Percentiles rank a stretch among this genome's conserved stretches.
Evolutionary conservation across 176 grass and related monocot genomes (phyloP).

Genomic region (Eragrostis curvula): DNA sequence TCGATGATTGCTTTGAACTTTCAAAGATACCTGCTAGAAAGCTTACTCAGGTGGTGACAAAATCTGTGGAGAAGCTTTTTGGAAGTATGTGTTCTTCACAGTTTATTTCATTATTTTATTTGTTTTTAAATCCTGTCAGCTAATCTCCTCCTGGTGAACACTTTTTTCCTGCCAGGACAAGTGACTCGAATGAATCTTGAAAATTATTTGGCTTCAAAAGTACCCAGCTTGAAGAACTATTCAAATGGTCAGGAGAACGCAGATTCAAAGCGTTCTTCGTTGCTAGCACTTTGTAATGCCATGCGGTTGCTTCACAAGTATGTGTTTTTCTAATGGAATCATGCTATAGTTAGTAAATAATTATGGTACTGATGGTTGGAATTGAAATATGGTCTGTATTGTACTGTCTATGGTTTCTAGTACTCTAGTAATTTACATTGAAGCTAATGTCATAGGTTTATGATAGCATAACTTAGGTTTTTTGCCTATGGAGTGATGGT

Average conservation of each 20-base stretch:
- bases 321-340: slow-evolving; percentile 22
- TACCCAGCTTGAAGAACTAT: slow-evolving; percentile 64
- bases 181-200: slow-evolving; percentile 76
- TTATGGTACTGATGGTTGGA: slow-evolving; percentile 1
- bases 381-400: slow-evolving; percentile 13
- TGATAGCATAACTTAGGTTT: background rate
- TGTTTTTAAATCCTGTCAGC: background rate
- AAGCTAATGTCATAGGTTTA: background rate
- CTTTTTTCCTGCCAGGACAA: slow-evolving; percentile 58
- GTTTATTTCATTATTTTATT: slow-evolving; percentile 20
- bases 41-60: slow-evolving; percentile 82
- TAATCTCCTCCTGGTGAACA: background rate
- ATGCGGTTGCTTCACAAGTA: slow-evolving; percentile 87
- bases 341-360: slow-evolving; percentile 10
- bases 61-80: slow-evolving; percentile 91
- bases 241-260: slow-evolving; percentile 68
- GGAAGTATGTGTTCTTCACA: slow-evolving; percentile 76
- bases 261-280: slow-evolving; percentile 53
- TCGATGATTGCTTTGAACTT: slow-evolving; percentile 91
- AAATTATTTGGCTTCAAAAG: slow-evolving; percentile 83
- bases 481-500: background rate
- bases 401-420: background rate
- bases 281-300: slow-evolving; percentile 79
- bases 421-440: background rate
- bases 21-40: slow-evolving; percentile 83